Conservation (phyloP, 2,329 filamentous ascomycete genomes). For the Verruconis gallopava region DNA sequence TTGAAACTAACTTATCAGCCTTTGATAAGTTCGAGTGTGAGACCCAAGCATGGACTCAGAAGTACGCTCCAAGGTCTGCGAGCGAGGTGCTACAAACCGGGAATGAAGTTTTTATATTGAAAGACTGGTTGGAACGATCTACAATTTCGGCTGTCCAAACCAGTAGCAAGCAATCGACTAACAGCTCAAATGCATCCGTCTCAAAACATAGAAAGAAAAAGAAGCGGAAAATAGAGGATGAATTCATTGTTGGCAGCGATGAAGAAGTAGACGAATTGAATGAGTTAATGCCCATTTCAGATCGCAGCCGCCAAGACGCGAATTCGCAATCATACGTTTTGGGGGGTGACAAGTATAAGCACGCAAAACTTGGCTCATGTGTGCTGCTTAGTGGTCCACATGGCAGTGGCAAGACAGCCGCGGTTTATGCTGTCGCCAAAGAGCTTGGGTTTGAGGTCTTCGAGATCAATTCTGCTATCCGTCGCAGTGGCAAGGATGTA, state of each 20-base stretch:
- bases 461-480: constrained; percentile 76
- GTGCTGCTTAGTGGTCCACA: constrained; percentile 81
- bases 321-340: constrained; percentile 30
- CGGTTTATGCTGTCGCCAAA: constrained; percentile 81
- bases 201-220: constrained; percentile 49
- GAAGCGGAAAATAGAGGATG: constrained; percentile 59
- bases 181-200: constrained; percentile 7
- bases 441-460: constrained; percentile 91
- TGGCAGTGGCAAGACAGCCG: constrained; percentile 86
- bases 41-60: constrained; percentile 59
- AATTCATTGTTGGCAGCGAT: constrained; percentile 66
- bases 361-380: constrained; percentile 48
- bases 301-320: constrained; percentile 8
- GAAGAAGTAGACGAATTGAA: constrained; percentile 49
- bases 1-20: constrained; percentile 54
- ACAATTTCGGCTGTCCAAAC: constrained; percentile 66
- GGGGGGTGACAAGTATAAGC: constrained; percentile 18
- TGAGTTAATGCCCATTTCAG: constrained; percentile 51
- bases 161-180: constrained; percentile 29
- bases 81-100: constrained; percentile 64
- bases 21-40: constrained; percentile 75
- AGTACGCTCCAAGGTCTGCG: constrained; percentile 63
- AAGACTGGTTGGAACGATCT: constrained; percentile 68
- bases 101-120: constrained; percentile 55
- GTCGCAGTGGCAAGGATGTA: constrained; percentile 79